Evolutionary conservation across 2,329 filamentous ascomycete species (phyloP).

Genomic region (Blumeria graminis): DNA sequence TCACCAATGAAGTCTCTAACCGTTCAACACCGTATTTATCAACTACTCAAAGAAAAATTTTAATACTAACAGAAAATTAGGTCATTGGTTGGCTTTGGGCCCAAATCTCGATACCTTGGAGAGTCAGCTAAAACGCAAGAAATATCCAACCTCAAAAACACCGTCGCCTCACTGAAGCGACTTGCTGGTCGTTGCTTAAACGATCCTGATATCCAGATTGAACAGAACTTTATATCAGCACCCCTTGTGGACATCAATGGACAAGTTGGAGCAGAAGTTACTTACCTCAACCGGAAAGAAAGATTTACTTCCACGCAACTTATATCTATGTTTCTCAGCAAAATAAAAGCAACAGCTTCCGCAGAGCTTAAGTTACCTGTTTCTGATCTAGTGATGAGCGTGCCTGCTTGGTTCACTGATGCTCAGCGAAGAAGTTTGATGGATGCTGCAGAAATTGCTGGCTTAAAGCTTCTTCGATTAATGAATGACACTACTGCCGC

Average conservation of each 20-base stretch:
- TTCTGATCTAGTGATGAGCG: conserved; percentile 78
- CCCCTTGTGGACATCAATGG: conserved; percentile 74
- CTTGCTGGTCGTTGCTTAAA: conserved; percentile 66
- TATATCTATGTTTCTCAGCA: conserved; percentile 83
- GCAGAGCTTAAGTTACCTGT: conserved; percentile 78
- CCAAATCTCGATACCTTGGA: conserved; percentile 81
- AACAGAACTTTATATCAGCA: conserved; percentile 77
- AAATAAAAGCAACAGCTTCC: conserved; percentile 72
- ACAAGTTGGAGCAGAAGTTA: conserved; percentile 84
- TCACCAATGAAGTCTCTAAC: conserved; percentile 98
- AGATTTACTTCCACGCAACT: conserved; percentile 88
- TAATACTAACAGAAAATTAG: conserved; percentile 21
- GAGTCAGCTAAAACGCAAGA: conserved; percentile 96
- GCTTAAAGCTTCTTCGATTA: conserved; percentile 72
- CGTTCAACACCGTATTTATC: conserved; percentile 81
- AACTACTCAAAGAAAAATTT: neutral
- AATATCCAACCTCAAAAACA: conserved; percentile 99
- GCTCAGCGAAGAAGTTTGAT: conserved; percentile 70
- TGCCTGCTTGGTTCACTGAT: conserved; percentile 94
- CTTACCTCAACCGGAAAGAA: conserved; percentile 84
- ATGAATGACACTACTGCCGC: conserved; percentile 97
- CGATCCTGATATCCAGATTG: conserved; percentile 80
- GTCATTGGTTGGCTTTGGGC: conserved; percentile 82
- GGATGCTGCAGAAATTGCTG: conserved; percentile 81
- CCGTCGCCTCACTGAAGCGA: conserved; percentile 76